These are phyloP conservation scores for Arthrinium phaeospermum DNA, from an alignment of 2,329 filamentous ascomycete genomes.

Conservation along the genomic window DNA sequence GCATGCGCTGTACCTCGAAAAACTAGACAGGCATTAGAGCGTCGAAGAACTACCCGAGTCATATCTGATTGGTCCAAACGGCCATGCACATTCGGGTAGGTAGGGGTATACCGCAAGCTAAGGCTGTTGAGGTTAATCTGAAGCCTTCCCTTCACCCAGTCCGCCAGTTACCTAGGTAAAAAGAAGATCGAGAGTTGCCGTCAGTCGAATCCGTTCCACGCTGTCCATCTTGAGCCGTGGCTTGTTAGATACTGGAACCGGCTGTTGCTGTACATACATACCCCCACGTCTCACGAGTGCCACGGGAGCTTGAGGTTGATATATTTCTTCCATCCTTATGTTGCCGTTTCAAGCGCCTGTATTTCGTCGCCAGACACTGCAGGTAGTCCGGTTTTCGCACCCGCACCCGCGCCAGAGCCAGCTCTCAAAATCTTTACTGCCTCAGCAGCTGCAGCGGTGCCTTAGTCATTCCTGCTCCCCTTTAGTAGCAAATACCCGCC, in stretches of 20 bases:
- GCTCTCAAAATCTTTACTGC: not conserved
- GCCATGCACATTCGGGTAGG: not conserved
- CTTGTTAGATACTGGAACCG: constrained; percentile 9
- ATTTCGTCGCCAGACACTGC: constrained; percentile 6
- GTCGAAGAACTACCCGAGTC: not conserved
- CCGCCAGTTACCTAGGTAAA: not conserved
- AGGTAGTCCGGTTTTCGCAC: not conserved
- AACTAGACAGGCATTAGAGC: constrained; percentile 8
- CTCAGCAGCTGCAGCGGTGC: not conserved
- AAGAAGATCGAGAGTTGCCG: not conserved
- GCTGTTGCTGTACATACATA: not conserved
- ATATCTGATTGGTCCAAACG: not conserved
- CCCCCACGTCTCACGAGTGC: not conserved
- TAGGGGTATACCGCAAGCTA: not conserved
- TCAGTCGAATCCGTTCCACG: not conserved
- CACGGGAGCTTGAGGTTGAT: not conserved
- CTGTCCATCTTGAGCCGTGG: constrained; percentile 1
- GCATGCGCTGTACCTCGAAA: not conserved
- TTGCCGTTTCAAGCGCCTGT: not conserved
- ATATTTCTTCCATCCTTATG: not conserved
- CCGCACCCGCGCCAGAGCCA: not conserved
- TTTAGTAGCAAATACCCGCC: not conserved
- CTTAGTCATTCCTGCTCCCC: constrained; percentile 9
- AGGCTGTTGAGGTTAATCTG: not conserved
- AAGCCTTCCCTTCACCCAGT: not conserved